phyloP scores from a whole-genome alignment of 2,329 filamentous ascomycete genomes.

The Daldinia sp. region DNA sequence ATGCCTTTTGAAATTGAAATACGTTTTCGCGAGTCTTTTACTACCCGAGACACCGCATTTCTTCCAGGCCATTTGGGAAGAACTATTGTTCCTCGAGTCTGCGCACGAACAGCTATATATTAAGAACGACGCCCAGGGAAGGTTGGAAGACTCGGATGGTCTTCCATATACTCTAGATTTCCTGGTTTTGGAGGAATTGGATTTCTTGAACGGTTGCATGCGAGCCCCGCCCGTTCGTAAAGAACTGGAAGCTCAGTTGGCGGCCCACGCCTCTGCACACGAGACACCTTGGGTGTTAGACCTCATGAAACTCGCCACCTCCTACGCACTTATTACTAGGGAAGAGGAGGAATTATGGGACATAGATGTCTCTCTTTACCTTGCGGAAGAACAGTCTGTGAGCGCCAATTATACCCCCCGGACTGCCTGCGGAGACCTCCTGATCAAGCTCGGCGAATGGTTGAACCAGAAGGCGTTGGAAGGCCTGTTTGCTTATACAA shows the following conservation, averaged over 20 bases:
- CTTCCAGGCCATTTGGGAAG: constrained; percentile 89
- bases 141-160: constrained; percentile 87
- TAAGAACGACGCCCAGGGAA: constrained; percentile 82
- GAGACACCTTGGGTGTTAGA: constrained; percentile 84
- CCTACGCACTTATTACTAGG: constrained; percentile 87
- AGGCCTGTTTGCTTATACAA: constrained; percentile 79
- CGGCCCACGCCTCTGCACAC: constrained; percentile 64
- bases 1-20: constrained; percentile 87
- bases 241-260: constrained; percentile 84
- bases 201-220: constrained; percentile 91
- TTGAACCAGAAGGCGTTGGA: constrained; percentile 78
- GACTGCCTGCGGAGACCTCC: constrained; percentile 88
- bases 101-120: constrained; percentile 87
- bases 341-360: constrained; percentile 98
- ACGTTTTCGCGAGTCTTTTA: constrained; percentile 82
- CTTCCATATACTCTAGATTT: constrained; percentile 96
- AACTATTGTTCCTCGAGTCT: constrained; percentile 76
- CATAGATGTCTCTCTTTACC: constrained; percentile 92
- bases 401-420: constrained; percentile 96
- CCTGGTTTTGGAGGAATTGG: constrained; percentile 89
- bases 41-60: constrained; percentile 82
- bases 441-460: constrained; percentile 95
- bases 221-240: constrained; percentile 87
- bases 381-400: constrained; percentile 93
- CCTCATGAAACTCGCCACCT: constrained; percentile 83